Conservation (phyloP, 768 basidiomycete species). For the Erythrobasidium yunnanense region DNA sequence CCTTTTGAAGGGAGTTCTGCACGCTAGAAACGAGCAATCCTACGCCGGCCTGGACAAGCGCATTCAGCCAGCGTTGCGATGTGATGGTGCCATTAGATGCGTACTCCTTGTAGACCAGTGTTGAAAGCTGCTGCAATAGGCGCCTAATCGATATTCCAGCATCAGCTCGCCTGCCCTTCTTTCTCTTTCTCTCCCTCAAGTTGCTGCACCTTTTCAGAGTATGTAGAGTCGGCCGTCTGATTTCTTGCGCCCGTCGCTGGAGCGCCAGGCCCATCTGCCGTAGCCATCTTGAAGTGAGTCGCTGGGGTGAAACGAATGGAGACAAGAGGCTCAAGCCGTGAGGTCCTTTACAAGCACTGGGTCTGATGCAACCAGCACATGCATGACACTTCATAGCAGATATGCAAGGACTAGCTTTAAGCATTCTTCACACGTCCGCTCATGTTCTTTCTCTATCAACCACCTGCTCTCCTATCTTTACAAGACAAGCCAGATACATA, state of each 20-base stretch:
- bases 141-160: background rate
- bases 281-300: background rate
- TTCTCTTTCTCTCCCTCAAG: too few species aligned
- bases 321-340: too few species aligned
- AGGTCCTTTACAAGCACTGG: too few species aligned
- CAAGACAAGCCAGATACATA: too few species aligned
- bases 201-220: background rate
- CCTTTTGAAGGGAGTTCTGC: conserved; percentile 58
- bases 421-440: too few species aligned
- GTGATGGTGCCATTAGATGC: background rate
- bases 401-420: too few species aligned
- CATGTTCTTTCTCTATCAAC: too few species aligned
- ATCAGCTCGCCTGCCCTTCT: background rate
- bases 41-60: conserved; percentile 38
- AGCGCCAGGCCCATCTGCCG: background rate
- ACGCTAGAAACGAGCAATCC: conserved; percentile 47
- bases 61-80: background rate
- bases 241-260: background rate
- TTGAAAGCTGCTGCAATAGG: conserved; percentile 4
- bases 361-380: too few species aligned
- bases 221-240: background rate
- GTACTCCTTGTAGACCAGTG: conserved; percentile 16
- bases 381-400: too few species aligned
- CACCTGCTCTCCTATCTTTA: too few species aligned
- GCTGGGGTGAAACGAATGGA: background rate